Evolutionary conservation across 2,329 filamentous ascomycete genomes (phyloP), one percentile per base, ranked within the genome.

Genomic region (Beauveria sp.): DNA sequence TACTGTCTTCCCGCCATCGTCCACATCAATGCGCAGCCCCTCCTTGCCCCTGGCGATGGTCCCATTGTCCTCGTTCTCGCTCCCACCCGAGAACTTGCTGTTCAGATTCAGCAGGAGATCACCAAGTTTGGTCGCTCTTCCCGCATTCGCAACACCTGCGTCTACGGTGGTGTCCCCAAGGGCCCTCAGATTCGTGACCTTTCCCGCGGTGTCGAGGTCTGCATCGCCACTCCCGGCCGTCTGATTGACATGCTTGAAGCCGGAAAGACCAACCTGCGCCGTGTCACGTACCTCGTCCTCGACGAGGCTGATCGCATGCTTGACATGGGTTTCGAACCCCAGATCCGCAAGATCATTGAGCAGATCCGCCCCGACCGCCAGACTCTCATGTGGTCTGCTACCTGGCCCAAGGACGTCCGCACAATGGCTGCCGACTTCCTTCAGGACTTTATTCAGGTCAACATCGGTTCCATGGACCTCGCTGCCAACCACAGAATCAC

Each of bases 261-360:
- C 68, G 93, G 93, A 76, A 96, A 96, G 83, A 99, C 95, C 70
- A 98, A 99, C 80, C 86, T 99, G 66, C 93, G 93, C 67, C 92
- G 95, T 75, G 93, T 98, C 65, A 99, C 95, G 61, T 99, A 99
- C 80, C 83, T 99, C 62, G 95, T 98, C 68, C 92, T 99, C 66
- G 95, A 99, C 71, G 95, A 99, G 81, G 95, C 95, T 74, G 95
- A 99, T 79, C 93, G 95, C 73, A 99, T 99, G 95, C 84, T 99
- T 75, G 95, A 99, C 80, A 99, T 99, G 95, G 95, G 95, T 86
- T 98, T 99, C 79, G 95, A 99, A 80, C 95, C 95, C 67, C 95
- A 98, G 77, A 98, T 99, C 71, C 91, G 95, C 81, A 98, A 98
- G 82, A 98, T 99, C 67, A 93, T 99, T 69, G 85, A 89, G 66